Evolutionary conservation across 1,284 basidiomycete genomes (phyloP), one percentile per base, ranked within the genome.

Genomic region (Singerocomus rubriflavus): DNA sequence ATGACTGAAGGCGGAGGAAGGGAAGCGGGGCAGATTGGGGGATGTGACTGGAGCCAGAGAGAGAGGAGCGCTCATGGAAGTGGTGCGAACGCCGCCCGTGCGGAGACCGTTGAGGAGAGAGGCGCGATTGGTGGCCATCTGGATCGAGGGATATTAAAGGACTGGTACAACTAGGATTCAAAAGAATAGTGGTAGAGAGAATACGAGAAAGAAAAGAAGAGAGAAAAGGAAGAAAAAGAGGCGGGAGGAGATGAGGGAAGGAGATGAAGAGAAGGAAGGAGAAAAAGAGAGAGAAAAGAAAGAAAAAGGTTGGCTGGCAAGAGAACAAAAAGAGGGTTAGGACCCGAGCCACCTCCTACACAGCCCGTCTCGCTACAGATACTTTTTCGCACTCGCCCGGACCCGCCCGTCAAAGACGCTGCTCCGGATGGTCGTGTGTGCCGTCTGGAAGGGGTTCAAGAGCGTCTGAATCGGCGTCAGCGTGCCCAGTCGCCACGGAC

Each of bases 401-500:
- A 98, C 86, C 42, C 89, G 79, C 4, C 75, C 73, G 65, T 98
- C 93, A 71, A 98, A 97, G 13, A 84, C 78, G 9, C 71, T 66
- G 65, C 89, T 93, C 51, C 82, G 80, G 58, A 97, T 93, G 31
- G 79, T 73, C 39, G 84, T 88, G 66, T 96, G 93, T 39, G 89
- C 86, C 14, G 88, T 92, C 65, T 96, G 90, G 71, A 98, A 98
- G 10, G 94, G 94, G 63, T 94, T 97, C 70, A 96, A 59, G 73
- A 84, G 78, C 57, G 88, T 85, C 94, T 97, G 71, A 5, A 4
- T 6, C 14, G 13, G 2, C 27, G 10, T 52, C 50, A 53, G 65
- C 50, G 54, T 0, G 12, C 2, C 1, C 31, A 4, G 2, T 0
- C 10, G 21, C 21, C 21, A 21, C 21, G 4, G 21, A 1, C 7